Evolutionary conservation across 2,329 filamentous ascomycete species (phyloP).

Genomic region (Trichoderma afroharzianum): DNA sequence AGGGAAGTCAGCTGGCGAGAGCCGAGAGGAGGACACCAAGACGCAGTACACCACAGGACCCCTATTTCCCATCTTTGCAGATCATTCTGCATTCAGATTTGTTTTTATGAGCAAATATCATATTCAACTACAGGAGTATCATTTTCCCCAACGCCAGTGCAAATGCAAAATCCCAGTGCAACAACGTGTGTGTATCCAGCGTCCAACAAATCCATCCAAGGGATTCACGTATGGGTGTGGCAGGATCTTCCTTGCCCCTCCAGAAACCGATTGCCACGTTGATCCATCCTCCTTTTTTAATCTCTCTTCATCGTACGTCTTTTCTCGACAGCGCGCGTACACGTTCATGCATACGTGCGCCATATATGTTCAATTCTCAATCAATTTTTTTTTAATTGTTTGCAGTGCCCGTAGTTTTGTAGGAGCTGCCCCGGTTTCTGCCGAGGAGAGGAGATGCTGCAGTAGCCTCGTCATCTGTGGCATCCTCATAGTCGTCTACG

Average conservation of each 20-base stretch:
- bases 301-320: not conserved
- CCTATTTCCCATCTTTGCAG: not conserved
- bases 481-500: slow-evolving; percentile 23
- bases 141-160: not conserved
- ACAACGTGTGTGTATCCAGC: not conserved
- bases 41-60: not conserved
- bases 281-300: not conserved
- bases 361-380: not conserved
- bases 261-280: slow-evolving; percentile 2
- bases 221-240: not conserved
- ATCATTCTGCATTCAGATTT: not conserved
- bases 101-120: not conserved
- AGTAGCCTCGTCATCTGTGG: slow-evolving; percentile 14
- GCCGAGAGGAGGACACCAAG: not conserved
- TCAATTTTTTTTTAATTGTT: slow-evolving; percentile 1
- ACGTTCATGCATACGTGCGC: not conserved
- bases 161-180: not conserved
- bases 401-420: slow-evolving; percentile 1
- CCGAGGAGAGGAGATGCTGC: slow-evolving; percentile 22
- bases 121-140: not conserved
- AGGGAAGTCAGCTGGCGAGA: not conserved
- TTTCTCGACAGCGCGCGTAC: not conserved
- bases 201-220: not conserved
- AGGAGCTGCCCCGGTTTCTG: not conserved
- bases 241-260: not conserved